phyloP scores from a whole-genome alignment of 2,329 filamentous ascomycete genomes.

The Fusarium denticulatum region DNA sequence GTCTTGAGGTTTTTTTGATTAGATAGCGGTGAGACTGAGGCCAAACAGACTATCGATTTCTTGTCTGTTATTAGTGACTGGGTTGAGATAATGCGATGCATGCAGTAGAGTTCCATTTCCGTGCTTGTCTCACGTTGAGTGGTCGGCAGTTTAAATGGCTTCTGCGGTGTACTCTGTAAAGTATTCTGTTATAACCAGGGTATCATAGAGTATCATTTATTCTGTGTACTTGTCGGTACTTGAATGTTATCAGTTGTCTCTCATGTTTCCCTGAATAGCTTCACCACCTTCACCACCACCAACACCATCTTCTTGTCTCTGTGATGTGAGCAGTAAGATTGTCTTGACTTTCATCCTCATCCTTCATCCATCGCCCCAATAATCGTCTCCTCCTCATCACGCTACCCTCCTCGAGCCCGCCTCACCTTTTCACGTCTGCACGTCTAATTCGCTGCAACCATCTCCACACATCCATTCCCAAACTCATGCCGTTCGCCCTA shows the following conservation, averaged over 20 bases:
- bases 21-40: slow-evolving; percentile 23
- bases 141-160: neutral
- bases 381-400: slow-evolving; percentile 32
- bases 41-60: slow-evolving; percentile 19
- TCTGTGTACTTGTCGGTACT: neutral
- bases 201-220: neutral
- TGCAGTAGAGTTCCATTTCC: neutral
- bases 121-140: neutral
- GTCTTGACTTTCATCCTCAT: neutral
- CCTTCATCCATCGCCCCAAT: slow-evolving; percentile 38
- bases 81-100: neutral
- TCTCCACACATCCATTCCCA: slow-evolving; percentile 31
- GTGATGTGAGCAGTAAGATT: slow-evolving; percentile 20
- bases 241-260: neutral
- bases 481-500: slow-evolving; percentile 43
- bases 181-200: neutral
- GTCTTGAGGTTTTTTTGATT: neutral
- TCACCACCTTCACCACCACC: neutral
- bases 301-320: neutral
- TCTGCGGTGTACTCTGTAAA: neutral
- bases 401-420: slow-evolving; percentile 32
- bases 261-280: slow-evolving; percentile 24
- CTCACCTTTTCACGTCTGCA: slow-evolving; percentile 23
- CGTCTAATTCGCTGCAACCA: slow-evolving; percentile 16
- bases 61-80: neutral